phyloP scores from a whole-genome alignment of 768 basidiomycete genomes.

The Hydnomerulius pinastri region DNA sequence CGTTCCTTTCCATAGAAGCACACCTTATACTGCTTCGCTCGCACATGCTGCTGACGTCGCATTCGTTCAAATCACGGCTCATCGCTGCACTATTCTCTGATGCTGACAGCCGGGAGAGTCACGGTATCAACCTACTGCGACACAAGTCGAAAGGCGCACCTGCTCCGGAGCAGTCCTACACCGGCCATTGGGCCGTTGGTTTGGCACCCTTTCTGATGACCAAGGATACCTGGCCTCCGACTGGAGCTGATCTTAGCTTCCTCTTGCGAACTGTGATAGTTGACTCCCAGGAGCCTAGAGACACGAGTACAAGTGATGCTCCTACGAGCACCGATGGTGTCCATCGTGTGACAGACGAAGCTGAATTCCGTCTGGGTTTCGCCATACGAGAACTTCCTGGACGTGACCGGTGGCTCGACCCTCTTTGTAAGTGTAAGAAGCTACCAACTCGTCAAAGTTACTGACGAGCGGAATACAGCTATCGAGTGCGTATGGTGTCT shows the following conservation, averaged over 20 bases:
- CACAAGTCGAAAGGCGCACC: conserved; percentile 13
- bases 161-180: conserved; percentile 22
- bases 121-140: conserved; percentile 29
- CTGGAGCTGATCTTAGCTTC: conserved; percentile 82
- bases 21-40: conserved; percentile 73
- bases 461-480: conserved; percentile 15
- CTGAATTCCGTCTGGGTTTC: conserved; percentile 79
- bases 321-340: conserved; percentile 34
- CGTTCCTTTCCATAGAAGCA: conserved; percentile 65
- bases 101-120: conserved; percentile 48
- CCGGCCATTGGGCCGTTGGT: conserved; percentile 62
- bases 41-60: conserved; percentile 72
- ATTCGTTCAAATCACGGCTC: conserved; percentile 72
- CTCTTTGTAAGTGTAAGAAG: conserved; percentile 60
- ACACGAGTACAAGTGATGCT: conserved; percentile 16
- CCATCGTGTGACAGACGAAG: conserved; percentile 52
- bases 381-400: conserved; percentile 75
- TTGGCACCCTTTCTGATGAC: conserved; percentile 73
- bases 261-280: conserved; percentile 82
- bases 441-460: not conserved
- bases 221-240: conserved; percentile 82
- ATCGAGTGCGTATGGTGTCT: conserved; percentile 20
- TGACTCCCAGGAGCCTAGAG: conserved; percentile 60
- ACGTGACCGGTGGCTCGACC: conserved; percentile 79
- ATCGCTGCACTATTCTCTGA: conserved; percentile 78